phyloP scores from a whole-genome alignment of 192 early-diverging fungal genomes.

The Phycomyces blakesleeanus region DNA sequence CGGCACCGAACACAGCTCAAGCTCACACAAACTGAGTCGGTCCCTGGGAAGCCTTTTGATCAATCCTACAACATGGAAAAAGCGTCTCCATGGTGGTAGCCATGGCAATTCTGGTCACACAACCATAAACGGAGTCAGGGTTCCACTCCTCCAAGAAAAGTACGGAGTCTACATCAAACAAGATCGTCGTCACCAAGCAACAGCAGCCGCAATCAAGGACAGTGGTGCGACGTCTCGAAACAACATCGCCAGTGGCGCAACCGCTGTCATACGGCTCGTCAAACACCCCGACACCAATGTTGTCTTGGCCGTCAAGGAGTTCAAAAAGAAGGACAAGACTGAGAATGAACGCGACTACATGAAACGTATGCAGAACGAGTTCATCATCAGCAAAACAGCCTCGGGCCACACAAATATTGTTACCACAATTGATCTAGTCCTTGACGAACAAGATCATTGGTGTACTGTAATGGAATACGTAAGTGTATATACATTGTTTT shows the following conservation, averaged over 20 bases:
- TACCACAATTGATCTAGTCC: slow-evolving; percentile 91
- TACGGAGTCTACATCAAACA: slow-evolving; percentile 26
- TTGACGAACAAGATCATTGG: slow-evolving; percentile 82
- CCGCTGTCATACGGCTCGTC: slow-evolving; percentile 84
- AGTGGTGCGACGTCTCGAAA: slow-evolving; percentile 14
- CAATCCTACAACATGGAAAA: background rate
- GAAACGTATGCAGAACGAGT: slow-evolving; percentile 93
- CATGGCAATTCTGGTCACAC: background rate
- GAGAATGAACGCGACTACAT: slow-evolving; percentile 93
- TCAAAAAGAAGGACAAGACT: slow-evolving; percentile 70
- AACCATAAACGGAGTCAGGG: background rate
- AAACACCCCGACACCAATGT: slow-evolving; percentile 63
- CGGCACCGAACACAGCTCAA: background rate
- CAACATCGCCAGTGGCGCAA: slow-evolving; percentile 84
- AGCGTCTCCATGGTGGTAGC: background rate
- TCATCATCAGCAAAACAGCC: slow-evolving; percentile 90
- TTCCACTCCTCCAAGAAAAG: slow-evolving; percentile 17
- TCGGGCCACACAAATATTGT: slow-evolving; percentile 87
- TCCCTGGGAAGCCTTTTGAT: slow-evolving; percentile 4
- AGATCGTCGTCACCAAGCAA: background rate
- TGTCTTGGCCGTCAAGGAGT: slow-evolving; percentile 79
- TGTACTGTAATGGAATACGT: slow-evolving; percentile 73
- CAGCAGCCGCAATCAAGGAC: background rate
- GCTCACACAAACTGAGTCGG: slow-evolving; percentile 5
- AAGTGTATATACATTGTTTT: slow-evolving; percentile 50